Conservation (phyloP, 2,329 filamentous ascomycete species). For the Paecilomyces variotii region DNA sequence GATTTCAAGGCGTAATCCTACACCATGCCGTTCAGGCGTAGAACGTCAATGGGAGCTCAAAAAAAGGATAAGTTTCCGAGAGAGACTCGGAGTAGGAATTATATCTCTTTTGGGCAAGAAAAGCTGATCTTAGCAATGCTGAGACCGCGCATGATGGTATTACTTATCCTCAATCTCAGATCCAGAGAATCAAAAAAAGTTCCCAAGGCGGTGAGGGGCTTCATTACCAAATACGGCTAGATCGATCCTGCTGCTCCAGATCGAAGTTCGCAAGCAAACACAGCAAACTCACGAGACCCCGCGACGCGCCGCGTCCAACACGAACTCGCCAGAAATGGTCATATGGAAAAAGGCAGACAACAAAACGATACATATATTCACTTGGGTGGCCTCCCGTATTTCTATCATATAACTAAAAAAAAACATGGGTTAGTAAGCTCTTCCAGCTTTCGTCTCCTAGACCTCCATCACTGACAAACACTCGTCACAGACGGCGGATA, state of each 20-base stretch:
- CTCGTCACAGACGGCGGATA: constrained; percentile 26
- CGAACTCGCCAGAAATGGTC: constrained; percentile 29
- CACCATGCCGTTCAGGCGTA: not conserved
- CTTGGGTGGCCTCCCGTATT: not conserved
- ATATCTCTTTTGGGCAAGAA: not conserved
- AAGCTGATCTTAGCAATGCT: constrained; percentile 2
- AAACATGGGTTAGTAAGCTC: constrained; percentile 20
- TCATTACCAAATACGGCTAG: not conserved
- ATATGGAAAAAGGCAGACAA: constrained; percentile 19
- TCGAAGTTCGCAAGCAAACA: constrained; percentile 13
- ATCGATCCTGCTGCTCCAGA: not conserved
- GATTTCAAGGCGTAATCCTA: not conserved
- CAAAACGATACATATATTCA: not conserved
- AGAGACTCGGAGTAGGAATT: not conserved
- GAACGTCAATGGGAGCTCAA: not conserved
- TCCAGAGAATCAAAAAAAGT: constrained; percentile 10
- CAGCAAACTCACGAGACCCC: constrained; percentile 8
- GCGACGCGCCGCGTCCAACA: constrained; percentile 33
- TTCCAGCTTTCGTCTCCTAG: not conserved
- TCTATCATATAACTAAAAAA: constrained; percentile 3
- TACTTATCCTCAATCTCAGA: constrained; percentile 9
- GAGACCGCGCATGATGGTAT: not conserved
- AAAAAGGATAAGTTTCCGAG: not conserved
- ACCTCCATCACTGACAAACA: not conserved
- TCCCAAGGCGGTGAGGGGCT: constrained; percentile 22